Percentiles rank a stretch among this genome's conserved stretches.
Evolutionary conservation across 352 stramenopile species (phyloP).

Genomic region (Globisporangium canariense): DNA sequence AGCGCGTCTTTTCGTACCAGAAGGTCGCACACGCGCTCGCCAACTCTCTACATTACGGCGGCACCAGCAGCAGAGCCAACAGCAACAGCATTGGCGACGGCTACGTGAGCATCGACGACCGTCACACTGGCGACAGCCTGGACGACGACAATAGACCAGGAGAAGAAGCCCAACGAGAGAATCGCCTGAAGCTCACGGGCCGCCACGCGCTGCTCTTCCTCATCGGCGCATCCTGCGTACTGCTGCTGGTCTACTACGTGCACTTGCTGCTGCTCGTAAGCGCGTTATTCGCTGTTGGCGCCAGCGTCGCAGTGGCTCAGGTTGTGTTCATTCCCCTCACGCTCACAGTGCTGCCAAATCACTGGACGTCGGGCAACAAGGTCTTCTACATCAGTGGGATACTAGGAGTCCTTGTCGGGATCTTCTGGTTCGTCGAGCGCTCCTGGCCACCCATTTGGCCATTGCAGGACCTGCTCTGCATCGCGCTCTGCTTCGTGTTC

Average conservation of each 20-base stretch:
- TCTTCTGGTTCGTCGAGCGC: constrained; percentile 63
- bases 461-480: constrained; percentile 90
- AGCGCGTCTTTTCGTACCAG: constrained; percentile 49
- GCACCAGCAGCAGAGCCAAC: constrained; percentile 9
- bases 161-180: neutral
- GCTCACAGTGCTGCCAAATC: neutral
- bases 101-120: constrained; percentile 34
- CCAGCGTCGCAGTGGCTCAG: constrained; percentile 42
- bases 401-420: constrained; percentile 22
- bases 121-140: neutral
- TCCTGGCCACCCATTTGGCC: constrained; percentile 69
- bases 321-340: constrained; percentile 35
- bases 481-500: constrained; percentile 93
- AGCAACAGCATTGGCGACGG: constrained; percentile 17
- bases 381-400: constrained; percentile 11
- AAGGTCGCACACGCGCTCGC: constrained; percentile 31
- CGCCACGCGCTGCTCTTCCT: constrained; percentile 56
- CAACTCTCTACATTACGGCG: neutral
- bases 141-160: neutral
- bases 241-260: constrained; percentile 70
- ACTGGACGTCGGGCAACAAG: neutral
- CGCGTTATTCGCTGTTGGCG: constrained; percentile 51
- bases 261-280: constrained; percentile 51
- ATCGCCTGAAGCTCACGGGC: constrained; percentile 43
- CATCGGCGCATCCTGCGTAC: constrained; percentile 43